Evolutionary conservation across 2,329 filamentous ascomycete genomes (phyloP), one percentile per base, ranked within the genome.

Genomic region (Apiospora sp.): DNA sequence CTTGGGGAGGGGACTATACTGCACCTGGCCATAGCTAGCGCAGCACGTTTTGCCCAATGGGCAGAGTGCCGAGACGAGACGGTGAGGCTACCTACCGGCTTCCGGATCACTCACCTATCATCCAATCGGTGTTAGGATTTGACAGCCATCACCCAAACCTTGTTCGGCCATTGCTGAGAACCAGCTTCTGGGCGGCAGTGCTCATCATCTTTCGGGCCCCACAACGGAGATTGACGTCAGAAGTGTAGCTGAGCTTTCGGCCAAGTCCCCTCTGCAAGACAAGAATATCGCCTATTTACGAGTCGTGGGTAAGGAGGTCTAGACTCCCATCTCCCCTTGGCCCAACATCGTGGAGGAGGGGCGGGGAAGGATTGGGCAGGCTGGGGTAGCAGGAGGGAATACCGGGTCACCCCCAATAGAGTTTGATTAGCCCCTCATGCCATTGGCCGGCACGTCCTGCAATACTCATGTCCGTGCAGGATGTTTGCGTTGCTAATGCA

Each of bases 381-480:
- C 7, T n/a, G 22, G 8, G 19, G 46, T 49, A 10, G 19, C 6
- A 22, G 46, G 19, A 58, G 13, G 14, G 16, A 34, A 58, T 30
- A 58, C 27, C 12, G 16, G 27, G 54, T 30, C 22, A 27, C 8
- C 13, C 3, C 16, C 3, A 34, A 61, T 61, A 37, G 54, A 61
- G 54, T 61, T 61, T 37, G 7, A 61, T 8, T 37, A 37, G 30
- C 3, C 27, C 10, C 6, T 4, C 19, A 10, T 22, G 16, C 54
- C 34, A 61, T 37, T 61, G 54, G 51, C 3, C 22, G 54, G 30
- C 3, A 0, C 1, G 7, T 61, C 34, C 34, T 61, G 30, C 54
- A 61, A 61, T 61, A 61, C 54, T 61, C 54, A 37, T 61, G 54
- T 16, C 54, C 30, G 6, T 61, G 54, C 54, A 61, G 30, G 7